Conservation (phyloP, 2,329 filamentous ascomycete species). For the Byssochlamys sp. region DNA sequence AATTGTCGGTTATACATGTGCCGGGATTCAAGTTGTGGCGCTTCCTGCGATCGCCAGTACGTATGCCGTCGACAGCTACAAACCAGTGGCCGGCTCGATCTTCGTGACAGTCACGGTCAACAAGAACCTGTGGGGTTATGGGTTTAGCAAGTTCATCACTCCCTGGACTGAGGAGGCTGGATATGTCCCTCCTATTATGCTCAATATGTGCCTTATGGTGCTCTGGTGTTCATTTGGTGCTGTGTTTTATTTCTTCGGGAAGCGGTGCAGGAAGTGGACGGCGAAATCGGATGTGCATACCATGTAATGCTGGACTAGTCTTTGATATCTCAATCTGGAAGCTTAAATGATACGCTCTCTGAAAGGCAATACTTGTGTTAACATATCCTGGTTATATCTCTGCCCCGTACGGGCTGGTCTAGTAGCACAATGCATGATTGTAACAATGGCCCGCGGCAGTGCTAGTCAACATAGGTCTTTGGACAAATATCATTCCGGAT, state of each 20-base stretch:
- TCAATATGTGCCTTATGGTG: constrained; percentile 46
- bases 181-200: constrained; percentile 51
- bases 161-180: constrained; percentile 42
- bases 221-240: constrained; percentile 48
- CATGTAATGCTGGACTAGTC: constrained; percentile 28
- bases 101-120: constrained; percentile 55
- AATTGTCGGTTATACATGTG: constrained; percentile 48
- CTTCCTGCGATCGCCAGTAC: constrained; percentile 49
- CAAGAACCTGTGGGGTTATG: constrained; percentile 57
- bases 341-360: no score
- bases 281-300: constrained; percentile 47
- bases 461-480: no score
- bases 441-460: no score
- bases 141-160: constrained; percentile 48
- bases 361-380: no score
- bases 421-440: no score
- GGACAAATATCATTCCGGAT: no score
- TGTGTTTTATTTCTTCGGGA: constrained; percentile 50
- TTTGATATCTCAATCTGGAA: not conserved
- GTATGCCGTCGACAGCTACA: constrained; percentile 57
- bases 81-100: constrained; percentile 50
- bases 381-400: no score
- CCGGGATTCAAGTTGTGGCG: constrained; percentile 50
- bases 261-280: constrained; percentile 49
- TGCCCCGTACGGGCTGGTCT: no score